These are phyloP conservation scores for Calophaca sinica DNA, from an alignment of 306 rosid genomes.

Conservation along the genomic window DNA sequence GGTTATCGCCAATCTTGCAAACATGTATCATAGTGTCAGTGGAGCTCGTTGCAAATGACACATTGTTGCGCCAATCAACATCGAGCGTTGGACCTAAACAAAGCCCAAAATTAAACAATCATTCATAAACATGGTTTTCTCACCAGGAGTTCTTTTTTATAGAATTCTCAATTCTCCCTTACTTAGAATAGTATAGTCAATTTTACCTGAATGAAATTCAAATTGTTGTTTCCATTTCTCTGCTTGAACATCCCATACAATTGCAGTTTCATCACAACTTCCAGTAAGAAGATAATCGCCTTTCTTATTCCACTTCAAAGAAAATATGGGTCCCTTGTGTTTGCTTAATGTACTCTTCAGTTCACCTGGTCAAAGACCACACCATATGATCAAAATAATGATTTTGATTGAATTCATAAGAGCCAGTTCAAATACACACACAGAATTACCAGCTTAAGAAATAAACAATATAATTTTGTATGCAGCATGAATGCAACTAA, in stretches of 20 bases:
- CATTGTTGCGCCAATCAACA: constrained; percentile 96
- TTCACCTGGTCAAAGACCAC: constrained; percentile 67
- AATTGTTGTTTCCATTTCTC: constrained; percentile 93
- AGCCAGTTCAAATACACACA: constrained; percentile 25
- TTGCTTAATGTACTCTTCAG: constrained; percentile 76
- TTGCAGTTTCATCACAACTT: constrained; percentile 92
- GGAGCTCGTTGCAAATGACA: constrained; percentile 92
- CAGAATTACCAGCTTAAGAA: constrained; percentile 7
- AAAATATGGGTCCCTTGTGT: constrained; percentile 94
- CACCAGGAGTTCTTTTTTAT: neutral
- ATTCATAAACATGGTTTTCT: constrained; percentile 10
- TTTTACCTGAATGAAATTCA: constrained; percentile 83
- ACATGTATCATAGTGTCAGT: constrained; percentile 87
- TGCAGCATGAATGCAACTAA: constrained; percentile 33
- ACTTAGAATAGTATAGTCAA: constrained; percentile 20
- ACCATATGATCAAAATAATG: constrained; percentile 27
- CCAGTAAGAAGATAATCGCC: constrained; percentile 97
- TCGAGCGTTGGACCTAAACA: constrained; percentile 89
- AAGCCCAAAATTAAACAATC: constrained; percentile 32
- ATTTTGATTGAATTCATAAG: constrained; percentile 6
- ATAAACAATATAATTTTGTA: constrained; percentile 6
- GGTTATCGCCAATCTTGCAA: constrained; percentile 89
- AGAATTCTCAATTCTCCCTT: constrained; percentile 36
- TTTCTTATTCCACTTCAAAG: constrained; percentile 95
- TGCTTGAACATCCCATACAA: constrained; percentile 94